Conservation (phyloP, 2,329 filamentous ascomycete species). For the Colletotrichum gloeosporioides region DNA sequence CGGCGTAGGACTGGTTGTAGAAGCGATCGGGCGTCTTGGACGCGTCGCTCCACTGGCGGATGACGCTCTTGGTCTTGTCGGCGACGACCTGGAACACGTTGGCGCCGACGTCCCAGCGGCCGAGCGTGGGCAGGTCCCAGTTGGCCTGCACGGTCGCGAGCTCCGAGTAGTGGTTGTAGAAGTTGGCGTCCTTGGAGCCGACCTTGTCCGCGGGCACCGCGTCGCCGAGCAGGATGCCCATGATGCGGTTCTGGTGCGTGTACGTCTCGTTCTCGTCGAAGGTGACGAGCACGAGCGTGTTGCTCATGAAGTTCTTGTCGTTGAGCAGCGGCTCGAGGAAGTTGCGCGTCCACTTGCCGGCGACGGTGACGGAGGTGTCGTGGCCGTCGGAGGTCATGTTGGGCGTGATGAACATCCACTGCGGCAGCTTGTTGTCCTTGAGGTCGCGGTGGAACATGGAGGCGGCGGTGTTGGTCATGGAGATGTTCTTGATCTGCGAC, state of each 20-base stretch:
- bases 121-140: slow-evolving; percentile 73
- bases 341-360: slow-evolving; percentile 69
- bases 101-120: slow-evolving; percentile 74
- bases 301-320: slow-evolving; percentile 74
- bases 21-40: slow-evolving; percentile 45
- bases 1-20: slow-evolving; percentile 61
- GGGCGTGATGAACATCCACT: slow-evolving; percentile 75
- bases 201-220: slow-evolving; percentile 69
- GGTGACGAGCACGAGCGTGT: slow-evolving; percentile 77
- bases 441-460: slow-evolving; percentile 72
- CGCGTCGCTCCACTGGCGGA: slow-evolving; percentile 41
- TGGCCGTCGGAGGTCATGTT: slow-evolving; percentile 82
- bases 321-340: slow-evolving; percentile 75
- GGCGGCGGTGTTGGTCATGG: slow-evolving; percentile 42
- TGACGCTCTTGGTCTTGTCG: slow-evolving; percentile 61
- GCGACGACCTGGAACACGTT: slow-evolving; percentile 72
- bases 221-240: slow-evolving; percentile 76
- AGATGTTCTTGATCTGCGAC: slow-evolving; percentile 75
- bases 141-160: slow-evolving; percentile 72
- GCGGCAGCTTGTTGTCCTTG: slow-evolving; percentile 66
- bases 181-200: slow-evolving; percentile 72
- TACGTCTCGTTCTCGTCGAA: slow-evolving; percentile 83
- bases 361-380: slow-evolving; percentile 72
- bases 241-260: slow-evolving; percentile 68
- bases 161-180: slow-evolving; percentile 76